Base-by-base conservation (phyloP, 148 eudicot genomes). In the Camellia granthamiana region DNA sequence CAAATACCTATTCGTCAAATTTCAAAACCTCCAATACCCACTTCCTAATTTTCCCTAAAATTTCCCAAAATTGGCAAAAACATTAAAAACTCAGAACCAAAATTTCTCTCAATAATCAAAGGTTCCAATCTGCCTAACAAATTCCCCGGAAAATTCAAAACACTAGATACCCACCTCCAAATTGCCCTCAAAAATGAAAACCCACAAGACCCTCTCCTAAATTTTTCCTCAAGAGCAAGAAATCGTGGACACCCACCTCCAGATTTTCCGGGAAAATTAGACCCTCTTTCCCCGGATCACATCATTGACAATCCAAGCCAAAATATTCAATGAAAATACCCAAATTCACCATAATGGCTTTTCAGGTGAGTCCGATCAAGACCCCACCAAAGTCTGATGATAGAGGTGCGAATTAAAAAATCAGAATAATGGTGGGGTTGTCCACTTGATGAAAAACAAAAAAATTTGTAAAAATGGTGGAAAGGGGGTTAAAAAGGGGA, bases 191-290 rank as follows among this genome's bases (percentile, higher is more conserved):
- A 41, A 81, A n/a, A 71, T 59, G 9, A 54, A 75, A 13, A 80
- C 56, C 71, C 76, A 81, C 77, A 74, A 41, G 19, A 79, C 82
- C 85, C 84, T 46, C 61, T 69, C 10, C 42, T 13, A 19, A 47
- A 68, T 44, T 44, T 56, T 30, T 16, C 38, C 4, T 11, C 46
- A 44, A 74, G 41, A 18, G 0, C 9, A 0, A 30, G 13, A 67
- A 69, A 67, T n/a, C 13, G 54, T 15, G 19, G 80, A 72, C 6
- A 59, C 70, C 42, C 84, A 85, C 87, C 80, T 85, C 82, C 81
- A 78, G 75, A 52, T 79, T 79, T 75, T 49, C 71, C 74, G 51
- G 75, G 76, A 68, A 74, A 77, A 69, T 72, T 43, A 63, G 77
- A 78, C 69, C 7, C 51, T 58, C 30, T 18, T 64, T 49, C 14